Conservation (phyloP, 2,329 filamentous ascomycete genomes). For the Xylariaceae sp. region DNA sequence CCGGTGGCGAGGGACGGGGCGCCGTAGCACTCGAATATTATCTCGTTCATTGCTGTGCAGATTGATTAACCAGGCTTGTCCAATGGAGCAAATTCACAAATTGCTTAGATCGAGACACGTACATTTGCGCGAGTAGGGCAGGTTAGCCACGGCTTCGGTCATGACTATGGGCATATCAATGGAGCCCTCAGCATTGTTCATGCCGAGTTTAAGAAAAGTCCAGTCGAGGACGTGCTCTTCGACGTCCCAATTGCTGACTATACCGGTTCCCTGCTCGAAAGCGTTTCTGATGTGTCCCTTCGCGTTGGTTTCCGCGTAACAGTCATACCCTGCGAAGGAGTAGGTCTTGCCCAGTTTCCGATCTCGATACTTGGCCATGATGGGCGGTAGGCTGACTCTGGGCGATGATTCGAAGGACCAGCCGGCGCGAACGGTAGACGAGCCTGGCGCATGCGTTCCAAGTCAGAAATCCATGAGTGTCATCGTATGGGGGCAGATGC, state of each 20-base stretch:
- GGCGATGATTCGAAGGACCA: slow-evolving; percentile 92
- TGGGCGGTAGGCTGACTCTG: slow-evolving; percentile 73
- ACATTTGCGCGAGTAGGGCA: slow-evolving; percentile 86
- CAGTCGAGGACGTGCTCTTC: slow-evolving; percentile 95
- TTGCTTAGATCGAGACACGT: slow-evolving; percentile 33
- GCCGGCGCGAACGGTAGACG: slow-evolving; percentile 81
- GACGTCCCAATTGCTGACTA: slow-evolving; percentile 96
- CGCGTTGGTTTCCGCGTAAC: slow-evolving; percentile 90
- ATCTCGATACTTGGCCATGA: slow-evolving; percentile 93
- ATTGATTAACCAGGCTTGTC: slow-evolving; percentile 13
- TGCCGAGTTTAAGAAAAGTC: slow-evolving; percentile 85
- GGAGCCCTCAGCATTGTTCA: slow-evolving; percentile 67
- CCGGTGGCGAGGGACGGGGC: slow-evolving; percentile 88
- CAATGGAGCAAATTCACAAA: background rate
- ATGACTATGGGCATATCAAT: slow-evolving; percentile 87
- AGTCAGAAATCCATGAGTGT: slow-evolving; percentile 11
- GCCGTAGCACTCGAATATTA: slow-evolving; percentile 92
- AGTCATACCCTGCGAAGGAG: slow-evolving; percentile 86
- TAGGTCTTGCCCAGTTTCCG: slow-evolving; percentile 89
- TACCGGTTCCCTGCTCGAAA: slow-evolving; percentile 84
- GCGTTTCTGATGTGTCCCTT: slow-evolving; percentile 84
- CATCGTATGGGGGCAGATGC: background rate
- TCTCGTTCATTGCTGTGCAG: slow-evolving; percentile 82
- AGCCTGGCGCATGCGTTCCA: slow-evolving; percentile 51
- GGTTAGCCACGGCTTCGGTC: slow-evolving; percentile 90